Percentiles rank a stretch among this genome's conserved stretches.
Evolutionary conservation across 129 eudicot genomes (phyloP).

Genomic region (Arctium minus): DNA sequence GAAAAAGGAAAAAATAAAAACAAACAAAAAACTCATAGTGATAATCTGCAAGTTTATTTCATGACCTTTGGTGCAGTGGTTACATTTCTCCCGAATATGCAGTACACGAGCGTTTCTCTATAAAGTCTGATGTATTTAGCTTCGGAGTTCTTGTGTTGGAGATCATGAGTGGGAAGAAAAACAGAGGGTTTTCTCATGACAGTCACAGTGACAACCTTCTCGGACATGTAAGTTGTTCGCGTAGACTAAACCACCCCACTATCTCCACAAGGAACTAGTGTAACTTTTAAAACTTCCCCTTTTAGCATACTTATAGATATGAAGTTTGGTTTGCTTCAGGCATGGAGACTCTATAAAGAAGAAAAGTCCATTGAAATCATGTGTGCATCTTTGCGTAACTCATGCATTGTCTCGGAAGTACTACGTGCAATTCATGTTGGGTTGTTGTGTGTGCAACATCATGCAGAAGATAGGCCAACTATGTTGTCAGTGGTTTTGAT

Average conservation of each 20-base stretch:
- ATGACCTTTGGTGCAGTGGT: neutral
- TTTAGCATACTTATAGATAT: too few species aligned
- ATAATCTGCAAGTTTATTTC: neutral
- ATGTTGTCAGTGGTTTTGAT: constrained; percentile 13
- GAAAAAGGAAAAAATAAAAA: neutral
- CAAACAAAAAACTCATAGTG: too few species aligned
- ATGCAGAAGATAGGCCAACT: constrained; percentile 24
- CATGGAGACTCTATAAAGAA: neutral
- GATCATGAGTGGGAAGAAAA: constrained; percentile 10
- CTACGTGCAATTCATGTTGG: constrained; percentile 10
- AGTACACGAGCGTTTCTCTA: constrained; percentile 6
- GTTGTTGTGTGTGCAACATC: constrained; percentile 16
- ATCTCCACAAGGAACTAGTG: too few species aligned
- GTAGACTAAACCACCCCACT: too few species aligned
- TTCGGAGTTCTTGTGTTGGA: constrained; percentile 1
- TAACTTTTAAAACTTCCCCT: too few species aligned
- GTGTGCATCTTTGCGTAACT: neutral
- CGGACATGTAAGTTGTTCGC: neutral
- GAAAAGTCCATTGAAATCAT: neutral
- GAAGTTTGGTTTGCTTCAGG: neutral
- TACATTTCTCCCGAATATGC: neutral
- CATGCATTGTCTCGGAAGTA: neutral
- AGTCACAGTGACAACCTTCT: constrained; percentile 9
- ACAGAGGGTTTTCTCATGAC: constrained; percentile 8
- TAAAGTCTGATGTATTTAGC: neutral